Percentiles rank a stretch among this genome's conserved stretches.
phyloP scores from a whole-genome alignment of 1,139 yeast species.

The Yamadazyma membranifaciens region DNA sequence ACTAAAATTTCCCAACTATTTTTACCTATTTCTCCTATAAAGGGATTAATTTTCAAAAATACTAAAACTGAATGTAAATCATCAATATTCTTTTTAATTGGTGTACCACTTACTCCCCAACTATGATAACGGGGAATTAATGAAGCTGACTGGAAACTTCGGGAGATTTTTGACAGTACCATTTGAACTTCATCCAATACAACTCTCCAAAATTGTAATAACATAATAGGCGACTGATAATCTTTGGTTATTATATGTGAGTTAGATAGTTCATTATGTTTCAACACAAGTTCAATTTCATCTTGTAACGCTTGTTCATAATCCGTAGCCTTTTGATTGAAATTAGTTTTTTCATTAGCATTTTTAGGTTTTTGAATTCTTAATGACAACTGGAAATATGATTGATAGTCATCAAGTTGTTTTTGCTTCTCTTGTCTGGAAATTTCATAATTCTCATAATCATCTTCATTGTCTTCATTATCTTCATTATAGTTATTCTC shows the following conservation, averaged over 20 bases:
- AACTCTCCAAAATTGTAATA: slow-evolving; percentile 87
- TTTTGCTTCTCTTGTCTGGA: not conserved
- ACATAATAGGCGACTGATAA: slow-evolving; percentile 78
- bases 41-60: slow-evolving; percentile 69
- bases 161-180: slow-evolving; percentile 72
- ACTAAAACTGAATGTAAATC: slow-evolving; percentile 72
- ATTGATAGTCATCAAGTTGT: slow-evolving; percentile 21
- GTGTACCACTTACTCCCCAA: slow-evolving; percentile 98
- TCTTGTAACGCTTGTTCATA: slow-evolving; percentile 38
- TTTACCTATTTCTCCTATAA: slow-evolving; percentile 41
- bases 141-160: slow-evolving; percentile 78
- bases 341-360: slow-evolving; percentile 26
- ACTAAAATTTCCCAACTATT: slow-evolving; percentile 35
- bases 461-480: slow-evolving; percentile 6
- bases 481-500: not conserved
- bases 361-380: slow-evolving; percentile 25
- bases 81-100: slow-evolving; percentile 62
- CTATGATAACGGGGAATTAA: slow-evolving; percentile 82
- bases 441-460: not conserved
- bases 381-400: slow-evolving; percentile 30
- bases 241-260: slow-evolving; percentile 26
- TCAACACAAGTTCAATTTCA: slow-evolving; percentile 33
- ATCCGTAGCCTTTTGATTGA: slow-evolving; percentile 28
- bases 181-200: slow-evolving; percentile 92
- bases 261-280: slow-evolving; percentile 28